Evolutionary conservation across 805 yeast species (phyloP).

Genomic region (Candida mattraensis): DNA sequence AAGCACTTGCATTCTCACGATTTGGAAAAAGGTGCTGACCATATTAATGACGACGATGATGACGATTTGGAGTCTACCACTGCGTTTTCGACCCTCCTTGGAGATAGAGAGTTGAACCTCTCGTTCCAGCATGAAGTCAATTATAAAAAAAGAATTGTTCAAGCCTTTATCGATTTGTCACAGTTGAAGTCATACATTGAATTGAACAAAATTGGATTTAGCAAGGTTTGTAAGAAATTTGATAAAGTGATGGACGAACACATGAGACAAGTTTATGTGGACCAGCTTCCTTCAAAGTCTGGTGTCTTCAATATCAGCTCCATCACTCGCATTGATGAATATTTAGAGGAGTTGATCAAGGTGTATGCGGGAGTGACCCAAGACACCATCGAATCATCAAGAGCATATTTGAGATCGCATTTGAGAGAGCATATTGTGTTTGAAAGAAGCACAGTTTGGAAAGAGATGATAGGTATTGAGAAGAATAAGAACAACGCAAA

Average conservation of each 20-base stretch:
- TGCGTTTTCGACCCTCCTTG: conserved; percentile 49
- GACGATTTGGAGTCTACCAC: conserved; percentile 34
- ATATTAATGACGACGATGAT: conserved; percentile 39
- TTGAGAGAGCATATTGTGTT: conserved; percentile 55
- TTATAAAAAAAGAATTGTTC: conserved; percentile 46
- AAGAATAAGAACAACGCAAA: conserved; percentile 25
- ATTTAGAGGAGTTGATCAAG: conserved; percentile 30
- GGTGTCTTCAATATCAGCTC: conserved; percentile 38
- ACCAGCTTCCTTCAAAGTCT: conserved; percentile 26
- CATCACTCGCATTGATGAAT: conserved; percentile 28
- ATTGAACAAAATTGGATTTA: conserved; percentile 52
- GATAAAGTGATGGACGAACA: conserved; percentile 49
- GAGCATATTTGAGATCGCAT: conserved; percentile 46
- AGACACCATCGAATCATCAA: conserved; percentile 18
- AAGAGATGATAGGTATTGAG: conserved; percentile 53
- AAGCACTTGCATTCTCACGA: conserved; percentile 21
- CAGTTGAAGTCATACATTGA: conserved; percentile 52
- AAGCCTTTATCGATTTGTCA: conserved; percentile 43
- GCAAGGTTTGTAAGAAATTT: conserved; percentile 52
- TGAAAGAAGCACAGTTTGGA: conserved; percentile 58
- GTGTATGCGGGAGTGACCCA: conserved; percentile 31
- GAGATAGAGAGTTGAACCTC: conserved; percentile 48
- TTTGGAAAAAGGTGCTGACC: conserved; percentile 25
- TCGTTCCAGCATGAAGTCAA: conserved; percentile 49
- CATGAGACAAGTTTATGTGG: conserved; percentile 42